A percentile compares a stretch with the other conserved stretches of the same genome.
Evolutionary conservation across 2,329 filamentous ascomycete species (phyloP).

Genomic region (Parafenestella ontariensis): DNA sequence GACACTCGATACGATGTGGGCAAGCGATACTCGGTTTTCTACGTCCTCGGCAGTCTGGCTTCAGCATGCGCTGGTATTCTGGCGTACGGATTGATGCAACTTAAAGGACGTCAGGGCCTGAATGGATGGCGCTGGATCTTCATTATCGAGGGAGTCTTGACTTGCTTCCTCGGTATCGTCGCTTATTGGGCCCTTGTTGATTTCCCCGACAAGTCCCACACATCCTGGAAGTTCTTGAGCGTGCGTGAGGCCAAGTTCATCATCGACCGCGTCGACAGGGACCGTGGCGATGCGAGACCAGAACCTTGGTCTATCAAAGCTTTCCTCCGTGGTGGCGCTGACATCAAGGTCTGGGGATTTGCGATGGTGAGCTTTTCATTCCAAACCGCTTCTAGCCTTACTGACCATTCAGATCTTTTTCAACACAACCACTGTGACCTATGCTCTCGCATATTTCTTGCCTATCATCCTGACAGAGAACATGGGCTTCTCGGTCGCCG

Average conservation of each 20-base stretch:
- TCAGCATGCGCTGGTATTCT: conserved; percentile 72
- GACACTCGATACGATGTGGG: conserved; percentile 68
- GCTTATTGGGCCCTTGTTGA: conserved; percentile 55
- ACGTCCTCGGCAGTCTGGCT: conserved; percentile 71
- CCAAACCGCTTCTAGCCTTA: not conserved
- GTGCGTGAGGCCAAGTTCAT: conserved; percentile 57
- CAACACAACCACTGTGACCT: conserved; percentile 73
- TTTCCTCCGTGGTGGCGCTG: conserved; percentile 57
- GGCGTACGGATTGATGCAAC: conserved; percentile 72
- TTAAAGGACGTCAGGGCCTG: conserved; percentile 61
- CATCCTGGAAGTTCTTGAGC: conserved; percentile 54
- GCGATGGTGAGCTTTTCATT: conserved; percentile 47
- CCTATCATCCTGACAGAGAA: conserved; percentile 72
- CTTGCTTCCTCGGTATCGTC: conserved; percentile 48
- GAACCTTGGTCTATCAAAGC: conserved; percentile 58
- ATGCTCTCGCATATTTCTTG: conserved; percentile 80
- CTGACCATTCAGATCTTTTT: conserved; percentile 55
- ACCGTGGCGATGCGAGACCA: conserved; percentile 59
- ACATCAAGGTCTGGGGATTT: conserved; percentile 64
- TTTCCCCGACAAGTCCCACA: conserved; percentile 54
- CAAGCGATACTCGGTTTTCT: conserved; percentile 73
- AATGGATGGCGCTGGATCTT: conserved; percentile 57
- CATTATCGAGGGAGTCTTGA: conserved; percentile 54
- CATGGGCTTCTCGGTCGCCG: conserved; percentile 70
- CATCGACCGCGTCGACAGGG: conserved; percentile 59